Evolutionary conservation across 2,329 filamentous ascomycete genomes (phyloP).

Genomic region (Fusarium euwallaceae): DNA sequence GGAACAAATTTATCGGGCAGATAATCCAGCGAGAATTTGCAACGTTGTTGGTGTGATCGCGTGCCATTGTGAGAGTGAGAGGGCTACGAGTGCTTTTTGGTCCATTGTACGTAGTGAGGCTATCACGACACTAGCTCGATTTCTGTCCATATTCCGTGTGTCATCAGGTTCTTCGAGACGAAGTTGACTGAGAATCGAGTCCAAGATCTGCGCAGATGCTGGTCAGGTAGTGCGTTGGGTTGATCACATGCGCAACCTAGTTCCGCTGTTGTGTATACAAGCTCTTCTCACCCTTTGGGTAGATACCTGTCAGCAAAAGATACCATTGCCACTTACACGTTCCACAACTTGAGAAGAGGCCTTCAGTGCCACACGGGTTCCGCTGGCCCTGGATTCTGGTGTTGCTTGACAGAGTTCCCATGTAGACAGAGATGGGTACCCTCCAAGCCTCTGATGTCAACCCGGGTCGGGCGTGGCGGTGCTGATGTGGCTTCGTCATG

Average conservation of each 20-base stretch:
- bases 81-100: not conserved
- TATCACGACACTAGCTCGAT: not conserved
- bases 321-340: not conserved
- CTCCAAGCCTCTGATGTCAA: conserved; percentile 14
- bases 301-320: not conserved
- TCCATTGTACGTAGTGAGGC: not conserved
- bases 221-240: not conserved
- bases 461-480: conserved; percentile 26
- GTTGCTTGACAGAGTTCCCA: not conserved
- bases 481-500: conserved; percentile 24
- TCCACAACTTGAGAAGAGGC: not conserved
- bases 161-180: not conserved
- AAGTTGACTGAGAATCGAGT: not conserved
- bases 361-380: not conserved
- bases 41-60: not conserved
- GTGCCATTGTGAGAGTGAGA: not conserved
- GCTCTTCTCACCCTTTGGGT: not conserved
- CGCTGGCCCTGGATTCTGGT: not conserved
- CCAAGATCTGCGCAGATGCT: conserved; percentile 11
- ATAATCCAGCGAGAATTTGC: not conserved
- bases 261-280: not conserved
- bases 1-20: not conserved
- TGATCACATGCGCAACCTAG: conserved; percentile 23
- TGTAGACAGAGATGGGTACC: not conserved
- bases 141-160: not conserved